A percentile compares a stretch with the other conserved stretches of the same genome.
Conservation (phyloP, 139 green algal species). For the Coccomyxa sp. region DNA sequence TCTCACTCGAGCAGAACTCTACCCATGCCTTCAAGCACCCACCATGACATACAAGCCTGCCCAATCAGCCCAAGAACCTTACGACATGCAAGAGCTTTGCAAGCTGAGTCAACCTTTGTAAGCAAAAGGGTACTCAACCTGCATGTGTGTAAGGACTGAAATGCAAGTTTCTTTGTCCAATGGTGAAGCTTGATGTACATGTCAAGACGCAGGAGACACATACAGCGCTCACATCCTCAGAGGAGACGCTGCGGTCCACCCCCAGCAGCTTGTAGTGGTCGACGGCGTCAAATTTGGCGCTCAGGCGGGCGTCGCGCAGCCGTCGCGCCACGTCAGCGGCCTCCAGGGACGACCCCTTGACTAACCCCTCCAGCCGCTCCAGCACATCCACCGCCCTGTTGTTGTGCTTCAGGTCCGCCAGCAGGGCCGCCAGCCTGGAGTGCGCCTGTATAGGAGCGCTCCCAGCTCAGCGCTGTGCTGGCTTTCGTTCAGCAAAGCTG, state of each 20-base stretch:
- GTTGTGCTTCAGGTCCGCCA: conserved; percentile 33
- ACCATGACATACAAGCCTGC: no score
- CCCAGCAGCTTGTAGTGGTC: conserved; percentile 67
- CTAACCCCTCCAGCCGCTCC: conserved; percentile 10
- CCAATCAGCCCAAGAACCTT: not conserved
- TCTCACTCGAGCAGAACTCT: no score
- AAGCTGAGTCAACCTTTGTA: not conserved
- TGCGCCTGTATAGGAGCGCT: conserved; percentile 4
- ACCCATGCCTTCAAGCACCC: no score
- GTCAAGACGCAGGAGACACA: not conserved
- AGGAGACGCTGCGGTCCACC: conserved; percentile 22
- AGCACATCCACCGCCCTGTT: conserved; percentile 24
- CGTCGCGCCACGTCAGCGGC: not conserved
- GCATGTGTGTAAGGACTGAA: no score
- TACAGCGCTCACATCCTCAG: conserved; percentile 3
- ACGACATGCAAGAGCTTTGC: not conserved
- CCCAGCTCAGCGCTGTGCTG: not conserved
- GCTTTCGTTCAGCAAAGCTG: not conserved
- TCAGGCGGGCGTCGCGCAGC: not conserved
- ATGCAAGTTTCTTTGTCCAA: no score
- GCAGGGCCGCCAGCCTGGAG: conserved; percentile 22
- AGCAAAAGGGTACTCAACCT: not conserved
- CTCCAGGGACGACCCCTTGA: not conserved
- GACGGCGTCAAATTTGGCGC: conserved; percentile 10
- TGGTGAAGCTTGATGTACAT: not conserved